A percentile compares a stretch with the other conserved stretches of the same genome.
phyloP scores from a whole-genome alignment of 805 yeast genomes.

The Saccharomycopsis olivae region DNA sequence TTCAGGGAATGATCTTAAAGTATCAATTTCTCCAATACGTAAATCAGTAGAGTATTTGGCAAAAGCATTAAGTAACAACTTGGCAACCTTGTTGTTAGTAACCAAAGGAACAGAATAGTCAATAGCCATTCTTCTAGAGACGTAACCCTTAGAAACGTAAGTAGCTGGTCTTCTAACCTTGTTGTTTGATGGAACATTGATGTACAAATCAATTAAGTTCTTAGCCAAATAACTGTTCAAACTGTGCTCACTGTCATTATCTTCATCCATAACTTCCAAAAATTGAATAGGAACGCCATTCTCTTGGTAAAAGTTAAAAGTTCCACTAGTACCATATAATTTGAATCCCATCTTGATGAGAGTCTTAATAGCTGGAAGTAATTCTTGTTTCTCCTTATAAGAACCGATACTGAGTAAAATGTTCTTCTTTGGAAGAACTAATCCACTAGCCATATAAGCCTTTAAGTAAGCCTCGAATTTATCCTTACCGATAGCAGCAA shows the following conservation, averaged over 20 bases:
- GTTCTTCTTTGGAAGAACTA: slow-evolving; percentile 90
- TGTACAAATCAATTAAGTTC: slow-evolving; percentile 90
- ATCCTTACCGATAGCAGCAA: slow-evolving; percentile 92
- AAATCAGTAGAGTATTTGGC: slow-evolving; percentile 39
- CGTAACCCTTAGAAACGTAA: slow-evolving; percentile 94
- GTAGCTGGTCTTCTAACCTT: slow-evolving; percentile 98
- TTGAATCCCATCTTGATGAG: slow-evolving; percentile 78
- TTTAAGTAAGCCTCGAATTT: slow-evolving; percentile 96
- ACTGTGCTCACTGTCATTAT: slow-evolving; percentile 79
- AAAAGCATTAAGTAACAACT: slow-evolving; percentile 88
- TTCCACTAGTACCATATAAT: slow-evolving; percentile 96
- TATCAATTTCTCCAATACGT: slow-evolving; percentile 17
- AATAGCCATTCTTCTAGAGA: slow-evolving; percentile 99
- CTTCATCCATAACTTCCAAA: slow-evolving; percentile 69
- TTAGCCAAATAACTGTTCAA: slow-evolving; percentile 93
- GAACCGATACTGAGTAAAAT: slow-evolving; percentile 92
- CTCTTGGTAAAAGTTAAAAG: slow-evolving; percentile 95
- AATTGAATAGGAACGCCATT: slow-evolving; percentile 91
- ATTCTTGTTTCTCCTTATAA: slow-evolving; percentile 88
- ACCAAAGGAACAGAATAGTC: slow-evolving; percentile 97
- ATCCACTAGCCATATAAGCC: slow-evolving; percentile 90
- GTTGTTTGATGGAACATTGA: slow-evolving; percentile 93
- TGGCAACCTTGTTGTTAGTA: slow-evolving; percentile 96
- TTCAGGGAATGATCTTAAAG: slow-evolving; percentile 16
- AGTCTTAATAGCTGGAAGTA: slow-evolving; percentile 77